A percentile compares a stretch with the other conserved stretches of the same genome.
phyloP scores from a whole-genome alignment of 306 rosid genomes.

The Delonix regia region DNA sequence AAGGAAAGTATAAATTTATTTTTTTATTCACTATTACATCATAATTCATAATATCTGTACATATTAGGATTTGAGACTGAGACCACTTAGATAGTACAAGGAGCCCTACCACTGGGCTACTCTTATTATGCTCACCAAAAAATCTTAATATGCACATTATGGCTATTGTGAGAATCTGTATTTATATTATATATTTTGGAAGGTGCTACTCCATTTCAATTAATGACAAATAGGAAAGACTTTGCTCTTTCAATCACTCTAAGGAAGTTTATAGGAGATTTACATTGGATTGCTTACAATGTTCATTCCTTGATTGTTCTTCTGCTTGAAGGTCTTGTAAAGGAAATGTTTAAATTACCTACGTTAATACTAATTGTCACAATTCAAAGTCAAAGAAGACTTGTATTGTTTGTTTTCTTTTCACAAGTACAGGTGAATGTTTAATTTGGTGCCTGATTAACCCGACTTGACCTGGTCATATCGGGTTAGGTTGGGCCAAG shows the following conservation, averaged over 20 bases:
- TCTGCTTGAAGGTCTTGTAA: background rate
- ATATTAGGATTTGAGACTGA: no score
- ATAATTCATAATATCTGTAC: no score
- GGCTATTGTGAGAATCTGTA: background rate
- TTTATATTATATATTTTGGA: conserved; percentile 12
- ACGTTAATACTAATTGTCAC: background rate
- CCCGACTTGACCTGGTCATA: no score
- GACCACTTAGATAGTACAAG: no score
- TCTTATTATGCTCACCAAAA: no score
- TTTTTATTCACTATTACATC: background rate
- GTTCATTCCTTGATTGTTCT: background rate
- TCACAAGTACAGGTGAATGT: no score
- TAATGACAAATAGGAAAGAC: background rate
- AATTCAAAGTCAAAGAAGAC: background rate
- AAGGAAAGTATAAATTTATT: background rate
- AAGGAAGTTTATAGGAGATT: background rate
- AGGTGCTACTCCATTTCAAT: background rate
- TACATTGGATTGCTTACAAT: background rate
- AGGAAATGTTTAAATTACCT: background rate
- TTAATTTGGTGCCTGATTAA: no score
- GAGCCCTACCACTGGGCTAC: no score
- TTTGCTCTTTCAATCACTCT: conserved; percentile 36
- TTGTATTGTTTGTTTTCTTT: background rate
- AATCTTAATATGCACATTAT: background rate
- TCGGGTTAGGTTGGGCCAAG: no score